phyloP scores from a whole-genome alignment of 768 basidiomycete genomes.

The Panellus pusillus region DNA sequence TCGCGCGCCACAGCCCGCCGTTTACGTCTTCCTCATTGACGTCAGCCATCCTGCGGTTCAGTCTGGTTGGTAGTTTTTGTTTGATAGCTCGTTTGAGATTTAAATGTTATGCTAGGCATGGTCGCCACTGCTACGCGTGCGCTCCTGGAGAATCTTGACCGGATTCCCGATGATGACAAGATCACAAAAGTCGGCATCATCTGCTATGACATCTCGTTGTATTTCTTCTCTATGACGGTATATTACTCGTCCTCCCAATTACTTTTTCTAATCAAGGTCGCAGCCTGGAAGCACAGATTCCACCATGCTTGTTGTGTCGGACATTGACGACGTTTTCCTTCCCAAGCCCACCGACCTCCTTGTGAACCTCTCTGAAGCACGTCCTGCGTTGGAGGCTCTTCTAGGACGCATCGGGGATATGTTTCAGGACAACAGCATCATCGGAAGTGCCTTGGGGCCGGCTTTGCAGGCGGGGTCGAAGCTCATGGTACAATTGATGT shows the following conservation, averaged over 20 bases:
- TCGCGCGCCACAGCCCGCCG: slow-evolving; percentile 94
- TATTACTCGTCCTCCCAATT: slow-evolving; percentile 28
- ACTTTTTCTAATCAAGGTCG: neutral
- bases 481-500: slow-evolving; percentile 63
- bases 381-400: slow-evolving; percentile 75
- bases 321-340: slow-evolving; percentile 95
- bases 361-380: slow-evolving; percentile 87
- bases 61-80: slow-evolving; percentile 56
- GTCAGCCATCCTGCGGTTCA: slow-evolving; percentile 91
- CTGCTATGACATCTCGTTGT: slow-evolving; percentile 87
- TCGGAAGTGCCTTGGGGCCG: slow-evolving; percentile 93
- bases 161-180: slow-evolving; percentile 92
- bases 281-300: slow-evolving; percentile 76
- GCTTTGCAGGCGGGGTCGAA: slow-evolving; percentile 96
- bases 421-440: slow-evolving; percentile 95
- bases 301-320: slow-evolving; percentile 95
- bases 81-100: neutral
- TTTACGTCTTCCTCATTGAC: slow-evolving; percentile 96
- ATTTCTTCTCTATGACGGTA: slow-evolving; percentile 95
- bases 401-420: slow-evolving; percentile 88
- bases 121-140: slow-evolving; percentile 97
- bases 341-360: slow-evolving; percentile 97
- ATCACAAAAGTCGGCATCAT: slow-evolving; percentile 92
- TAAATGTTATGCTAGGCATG: slow-evolving; percentile 63
- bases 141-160: slow-evolving; percentile 91